Evolutionary conservation across 805 yeast genomes (phyloP), one percentile per base, ranked within the genome.

Genomic region (Dipodascopsis uninucleata): DNA sequence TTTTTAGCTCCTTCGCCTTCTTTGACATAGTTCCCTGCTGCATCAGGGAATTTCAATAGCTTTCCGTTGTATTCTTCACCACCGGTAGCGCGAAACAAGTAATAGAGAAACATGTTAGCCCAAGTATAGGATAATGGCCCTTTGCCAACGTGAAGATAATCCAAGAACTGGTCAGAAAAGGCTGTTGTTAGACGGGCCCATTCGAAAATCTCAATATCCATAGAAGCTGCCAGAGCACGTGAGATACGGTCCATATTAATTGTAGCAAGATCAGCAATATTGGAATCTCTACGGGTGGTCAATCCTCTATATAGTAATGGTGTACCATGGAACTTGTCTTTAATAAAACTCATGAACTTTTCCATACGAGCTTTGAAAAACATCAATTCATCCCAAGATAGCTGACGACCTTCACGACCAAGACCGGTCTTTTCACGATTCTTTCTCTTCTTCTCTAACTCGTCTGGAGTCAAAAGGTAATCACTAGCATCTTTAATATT

Each of bases 61-160:
- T 33, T 40, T 16, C 51, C 53, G 23, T 41, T 32, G 3, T 17
- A 16, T 3, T 45, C 44, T n/a, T 28, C 18, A 8, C 52, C 53
- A 14, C 53, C 53, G n/a, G 52, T 22, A 14, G 53, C 53, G 2
- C 52, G 50, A 42, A 49, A 49, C 8, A 46, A 41, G 25, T 50
- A 50, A 4, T 39, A 34, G 32, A 50, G 20, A n/a, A 47, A 12
- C 41, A 41, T 50, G 24, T 50, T 42, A 7, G 28, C 39, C 37
- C 43, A 50, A 8, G 41, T 32, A 39, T 35, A 39, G 16, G 44
- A 35, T 32, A 43, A 28, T n/a, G 47, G 31, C 14, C 48, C 52
- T 22, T 34, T 28, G 20, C 28, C 31, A 31, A 39, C 14, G 20
- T 50, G 55, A 14, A 47, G 39, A 28, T 38, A 42, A 33, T 50